Base-by-base conservation (phyloP, 345 rosid genomes). In the Pugionium cornutum region DNA sequence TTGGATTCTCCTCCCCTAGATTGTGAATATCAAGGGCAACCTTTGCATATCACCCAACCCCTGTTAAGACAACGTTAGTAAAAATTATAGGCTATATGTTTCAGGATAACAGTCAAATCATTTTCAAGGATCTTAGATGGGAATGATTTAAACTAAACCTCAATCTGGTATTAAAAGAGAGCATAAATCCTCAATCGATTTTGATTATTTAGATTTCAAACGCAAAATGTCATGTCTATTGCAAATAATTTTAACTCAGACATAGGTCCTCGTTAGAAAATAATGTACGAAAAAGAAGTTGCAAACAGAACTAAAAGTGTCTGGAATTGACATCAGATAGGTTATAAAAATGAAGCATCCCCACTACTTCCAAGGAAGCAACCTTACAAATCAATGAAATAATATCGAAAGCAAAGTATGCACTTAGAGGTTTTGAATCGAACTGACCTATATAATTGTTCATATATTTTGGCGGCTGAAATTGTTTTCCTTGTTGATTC, bases 1-100 rank as follows among this genome's bases (percentile, higher is more conserved):
- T 63, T 54, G 7, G 96, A 73, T 88, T 86, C 77, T 86, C 94
- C 78, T 88, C 94, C 45, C 94, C 82, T 62, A 85, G 73, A 67
- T 83, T 83, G 79, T 88, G 96, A 69, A 88, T 88, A 64, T 91
- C 96, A 70, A 86, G 75, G 54, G 96, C 96, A 30, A 91, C 91
- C 86, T 86, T 88, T 4, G 98, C 98, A 79, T 91, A 96, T 76
- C 91, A 91, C 4, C 96, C 98, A 58, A 86, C 71, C 56, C 96
- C 98, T 88, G 78, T 51, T 31, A 50, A 74, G 40, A 61, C 35
- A 53, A 45, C 10, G 39, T 53, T 5, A 50, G 47, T 53, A 35
- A 57, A 51, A 9, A n/a, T n/a, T n/a, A n/a, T n/a, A n/a, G n/a
- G n/a, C n/a, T n/a, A n/a, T n/a, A n/a, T n/a, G n/a, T n/a, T n/a